Evolutionary conservation across 352 stramenopile genomes (phyloP).

Genomic region (Globisporangium carolinianum): DNA sequence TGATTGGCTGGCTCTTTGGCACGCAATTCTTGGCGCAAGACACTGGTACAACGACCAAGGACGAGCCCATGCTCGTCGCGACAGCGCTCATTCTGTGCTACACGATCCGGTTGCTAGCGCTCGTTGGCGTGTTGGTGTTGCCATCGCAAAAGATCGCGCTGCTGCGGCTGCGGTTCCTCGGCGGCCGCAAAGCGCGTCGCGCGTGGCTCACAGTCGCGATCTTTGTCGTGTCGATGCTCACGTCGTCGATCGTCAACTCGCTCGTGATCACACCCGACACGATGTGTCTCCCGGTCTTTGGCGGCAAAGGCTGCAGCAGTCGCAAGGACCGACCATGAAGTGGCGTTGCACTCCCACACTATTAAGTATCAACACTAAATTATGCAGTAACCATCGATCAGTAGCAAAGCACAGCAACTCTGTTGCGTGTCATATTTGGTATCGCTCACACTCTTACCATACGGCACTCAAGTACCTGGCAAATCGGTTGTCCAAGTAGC

Average conservation of each 20-base stretch:
- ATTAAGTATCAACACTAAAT: too few species aligned
- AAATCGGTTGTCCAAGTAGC: too few species aligned
- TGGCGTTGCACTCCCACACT: background rate
- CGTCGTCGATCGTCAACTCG: constrained; percentile 16
- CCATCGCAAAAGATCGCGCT: constrained; percentile 15
- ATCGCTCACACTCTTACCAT: too few species aligned
- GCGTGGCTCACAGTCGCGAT: constrained; percentile 15
- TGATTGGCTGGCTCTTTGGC: constrained; percentile 13
- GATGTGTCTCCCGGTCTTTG: constrained; percentile 24
- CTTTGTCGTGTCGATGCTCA: constrained; percentile 14
- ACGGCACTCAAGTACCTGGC: too few species aligned
- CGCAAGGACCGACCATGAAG: background rate
- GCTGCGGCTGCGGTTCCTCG: constrained; percentile 12
- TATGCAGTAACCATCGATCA: too few species aligned
- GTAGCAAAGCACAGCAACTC: too few species aligned
- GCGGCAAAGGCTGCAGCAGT: constrained; percentile 17
- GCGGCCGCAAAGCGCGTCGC: constrained; percentile 7
- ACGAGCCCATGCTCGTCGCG: constrained; percentile 22
- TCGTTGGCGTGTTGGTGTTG: constrained; percentile 19
- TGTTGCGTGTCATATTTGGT: too few species aligned
- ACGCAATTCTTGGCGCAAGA: constrained; percentile 13
- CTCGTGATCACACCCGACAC: constrained; percentile 26
- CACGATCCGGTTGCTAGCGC: constrained; percentile 18
- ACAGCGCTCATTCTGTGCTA: constrained; percentile 21
- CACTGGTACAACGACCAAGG: constrained; percentile 13